Conservation (phyloP, 495 filamentous ascomycete species). For the Parachaetomium inaequale region DNA sequence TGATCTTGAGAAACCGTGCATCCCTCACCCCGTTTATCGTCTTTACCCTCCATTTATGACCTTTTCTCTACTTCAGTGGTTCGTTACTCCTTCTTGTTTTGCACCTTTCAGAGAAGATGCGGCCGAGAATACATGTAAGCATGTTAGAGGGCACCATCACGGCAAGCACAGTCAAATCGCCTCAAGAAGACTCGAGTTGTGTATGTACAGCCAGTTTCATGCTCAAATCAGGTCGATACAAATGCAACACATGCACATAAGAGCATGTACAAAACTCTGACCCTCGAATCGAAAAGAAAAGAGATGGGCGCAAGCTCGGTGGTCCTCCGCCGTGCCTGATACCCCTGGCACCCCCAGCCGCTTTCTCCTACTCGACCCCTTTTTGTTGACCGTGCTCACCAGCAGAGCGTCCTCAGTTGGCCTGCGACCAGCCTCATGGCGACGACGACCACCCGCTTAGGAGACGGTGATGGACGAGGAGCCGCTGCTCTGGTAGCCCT, state of each 20-base stretch:
- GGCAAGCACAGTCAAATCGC: too few relatives aligned
- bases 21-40: too few relatives aligned
- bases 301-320: background rate
- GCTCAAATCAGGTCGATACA: background rate
- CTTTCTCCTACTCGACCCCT: background rate
- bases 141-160: too few relatives aligned
- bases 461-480: constrained; percentile 49
- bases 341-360: background rate
- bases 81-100: too few relatives aligned
- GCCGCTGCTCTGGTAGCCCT: constrained; percentile 56
- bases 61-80: too few relatives aligned
- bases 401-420: background rate
- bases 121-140: too few relatives aligned
- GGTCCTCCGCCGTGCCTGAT: too few relatives aligned
- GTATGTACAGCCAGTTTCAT: constrained; percentile 1
- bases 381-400: background rate
- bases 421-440: too few relatives aligned
- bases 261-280: constrained; percentile 5
- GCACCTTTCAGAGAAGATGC: too few relatives aligned
- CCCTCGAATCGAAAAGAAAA: background rate
- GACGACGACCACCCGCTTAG: background rate
- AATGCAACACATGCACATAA: background rate
- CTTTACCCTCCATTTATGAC: too few relatives aligned
- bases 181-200: background rate
- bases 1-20: too few relatives aligned